Evolutionary conservation across 129 eudicot genomes (phyloP), one percentile per base, ranked within the genome.

Genomic region (Lonicera japonica): DNA sequence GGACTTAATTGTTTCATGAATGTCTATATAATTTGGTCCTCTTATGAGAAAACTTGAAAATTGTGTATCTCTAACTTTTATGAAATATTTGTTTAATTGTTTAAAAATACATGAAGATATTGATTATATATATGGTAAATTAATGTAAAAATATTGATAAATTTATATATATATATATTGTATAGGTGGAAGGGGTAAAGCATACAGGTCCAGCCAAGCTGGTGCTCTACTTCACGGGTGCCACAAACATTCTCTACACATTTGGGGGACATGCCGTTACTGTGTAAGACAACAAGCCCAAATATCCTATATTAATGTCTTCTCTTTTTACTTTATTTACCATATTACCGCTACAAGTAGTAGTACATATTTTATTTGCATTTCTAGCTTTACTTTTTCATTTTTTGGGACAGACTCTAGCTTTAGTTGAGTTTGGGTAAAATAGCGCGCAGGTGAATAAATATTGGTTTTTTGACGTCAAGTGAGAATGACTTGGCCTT

Each of bases 241-340:
- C 97, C 22, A 91, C 97, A 75, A 91, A 91, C 90, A 84, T 91
- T 79, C 97, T 91, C 70, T 91, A 91, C 82, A 91, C 96, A 70
- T 91, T 91, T 54, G 96, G 98, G 73, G 98, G 98, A 74, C 98
- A 91, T 81, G 98, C 96, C 25, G 96, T 91, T 52, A 91, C 96
- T 64, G 98, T 91, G 98, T 91, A 86, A 91, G 97, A 76, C 91
- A 79, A 52, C 65, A n/a, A n/a, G n/a, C n/a, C n/a, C 59, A 58
- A 21, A 69, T 21, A 47, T 16, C 6, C 4, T 29, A 29, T 52
- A 62, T 65, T 75, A 59, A 39, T 83, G 53, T 75, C 50, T 58
- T 43, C 39, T 58, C 58, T 58, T 34, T n/a, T 21, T 48, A 57
- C 54, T 29, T 43, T 17, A 65, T 71, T 22, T 45, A 24, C 54